These are phyloP conservation scores for Lithospermum erythrorhizon DNA, from an alignment of 257 asterid genomes.

Conservation along the genomic window DNA sequence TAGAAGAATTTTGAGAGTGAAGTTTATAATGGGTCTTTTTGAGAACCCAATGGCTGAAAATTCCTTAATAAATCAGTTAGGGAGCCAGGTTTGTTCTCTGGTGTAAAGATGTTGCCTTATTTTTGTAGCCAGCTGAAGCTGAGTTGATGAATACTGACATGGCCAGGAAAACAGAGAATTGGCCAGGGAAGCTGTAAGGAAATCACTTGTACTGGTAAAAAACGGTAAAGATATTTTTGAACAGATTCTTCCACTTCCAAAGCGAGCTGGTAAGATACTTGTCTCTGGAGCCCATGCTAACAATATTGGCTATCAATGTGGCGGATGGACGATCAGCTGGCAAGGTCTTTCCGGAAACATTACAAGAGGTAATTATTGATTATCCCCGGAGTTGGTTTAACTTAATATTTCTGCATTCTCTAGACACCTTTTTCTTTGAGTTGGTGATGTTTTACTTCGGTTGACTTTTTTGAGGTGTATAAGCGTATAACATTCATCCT, in stretches of 20 bases:
- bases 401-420: not conserved
- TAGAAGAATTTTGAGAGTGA: conserved; percentile 32
- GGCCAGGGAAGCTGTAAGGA: conserved; percentile 78
- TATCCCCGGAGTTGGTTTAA: no score
- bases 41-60: conserved; percentile 39
- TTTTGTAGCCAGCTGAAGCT: not conserved
- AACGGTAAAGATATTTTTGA: conserved; percentile 32
- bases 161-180: conserved; percentile 52
- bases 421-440: not conserved
- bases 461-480: no score
- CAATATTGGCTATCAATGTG: conserved; percentile 56
- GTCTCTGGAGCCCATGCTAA: conserved; percentile 53
- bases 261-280: conserved; percentile 30
- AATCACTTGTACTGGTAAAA: conserved; percentile 60
- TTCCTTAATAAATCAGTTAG: conserved; percentile 24
- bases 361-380: conserved; percentile 28
- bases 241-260: conserved; percentile 41
- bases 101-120: not conserved
- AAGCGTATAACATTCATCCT: not conserved
- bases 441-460: no score
- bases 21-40: conserved; percentile 31
- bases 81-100: conserved; percentile 14
- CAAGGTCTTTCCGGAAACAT: conserved; percentile 46
- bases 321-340: conserved; percentile 63
- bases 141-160: not conserved